Evolutionary conservation across 441 rosid species (phyloP), one percentile per base, ranked within the genome.

Genomic region (Manihot esculenta): DNA sequence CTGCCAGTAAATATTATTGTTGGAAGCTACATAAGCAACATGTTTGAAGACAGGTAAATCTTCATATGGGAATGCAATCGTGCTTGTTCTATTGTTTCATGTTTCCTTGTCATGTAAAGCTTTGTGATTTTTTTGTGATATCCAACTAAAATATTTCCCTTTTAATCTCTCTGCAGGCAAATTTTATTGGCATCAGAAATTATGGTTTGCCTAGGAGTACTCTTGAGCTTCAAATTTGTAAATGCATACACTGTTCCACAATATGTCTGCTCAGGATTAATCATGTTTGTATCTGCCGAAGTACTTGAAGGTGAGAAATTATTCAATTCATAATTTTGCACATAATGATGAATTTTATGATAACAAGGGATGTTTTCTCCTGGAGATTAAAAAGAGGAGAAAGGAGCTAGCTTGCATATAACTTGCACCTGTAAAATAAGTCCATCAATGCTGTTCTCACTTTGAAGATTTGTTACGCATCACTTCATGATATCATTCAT

Each of bases 11-110:
- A 95, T 80, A 79, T 93, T 48, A 26, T 89, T 50, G 98, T 95
- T 8, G 99, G 99, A 63, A 89, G 90, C 84, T 95, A 93, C 83
- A 87, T 95, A 20, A 93, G 97, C 82, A 95, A 95, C 78, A 91
- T 95, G 95, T 95, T 95, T 76, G 95, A 95, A 80, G 99, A 95
- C 82, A 90, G 98, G 99, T 91, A 86, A 79, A n/a, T 56, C 60
- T 60, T 27, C 23, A 68, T 51, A 57, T 55, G 8, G 55, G 41
- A 35, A 35, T 35, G 41, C 55, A 56, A 26, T 20, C 65, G 1
- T 42, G 24, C 30, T 42, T 64, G 12, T 38, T 64, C 14, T 51
- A 27, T 24, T 13, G 15, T 54, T 21, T 30, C 20, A 14, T 42
- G 15, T 58, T 48, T 53, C 2, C 6, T 35, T 11, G n/a, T n/a